Conservation (phyloP, 2,329 filamentous ascomycete genomes). For the Alternaria sp. region DNA sequence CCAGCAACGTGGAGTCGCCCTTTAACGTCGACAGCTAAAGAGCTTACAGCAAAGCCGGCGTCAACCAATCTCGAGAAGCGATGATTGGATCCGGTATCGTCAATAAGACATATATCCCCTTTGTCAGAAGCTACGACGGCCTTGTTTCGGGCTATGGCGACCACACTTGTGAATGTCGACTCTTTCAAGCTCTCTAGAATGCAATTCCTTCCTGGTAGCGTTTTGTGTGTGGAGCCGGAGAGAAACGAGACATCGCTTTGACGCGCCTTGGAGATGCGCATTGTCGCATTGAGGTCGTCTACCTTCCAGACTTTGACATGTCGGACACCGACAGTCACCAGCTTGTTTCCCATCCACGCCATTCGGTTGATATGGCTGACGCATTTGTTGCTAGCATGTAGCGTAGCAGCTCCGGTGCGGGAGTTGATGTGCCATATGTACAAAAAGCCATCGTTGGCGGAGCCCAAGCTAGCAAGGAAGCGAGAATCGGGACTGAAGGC, state of each 20-base stretch:
- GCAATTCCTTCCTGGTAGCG: slow-evolving; percentile 86
- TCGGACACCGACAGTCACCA: slow-evolving; percentile 88
- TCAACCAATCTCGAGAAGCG: slow-evolving; percentile 73
- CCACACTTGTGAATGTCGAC: slow-evolving; percentile 81
- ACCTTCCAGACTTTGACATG: slow-evolving; percentile 95
- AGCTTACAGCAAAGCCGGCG: slow-evolving; percentile 73
- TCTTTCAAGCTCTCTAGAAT: slow-evolving; percentile 84
- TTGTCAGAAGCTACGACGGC: slow-evolving; percentile 87
- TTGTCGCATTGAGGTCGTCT: slow-evolving; percentile 67
- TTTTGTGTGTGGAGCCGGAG: slow-evolving; percentile 59
- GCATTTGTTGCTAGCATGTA: slow-evolving; percentile 91
- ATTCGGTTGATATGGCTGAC: slow-evolving; percentile 87
- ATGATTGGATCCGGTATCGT: slow-evolving; percentile 77
- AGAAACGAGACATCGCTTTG: slow-evolving; percentile 57
- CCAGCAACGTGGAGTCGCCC: slow-evolving; percentile 74
- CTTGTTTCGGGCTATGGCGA: slow-evolving; percentile 74
- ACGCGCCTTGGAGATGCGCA: slow-evolving; percentile 55
- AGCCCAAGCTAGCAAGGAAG: slow-evolving; percentile 87
- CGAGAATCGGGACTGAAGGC: slow-evolving; percentile 89
- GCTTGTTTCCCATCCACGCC: slow-evolving; percentile 84
- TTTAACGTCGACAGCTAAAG: slow-evolving; percentile 68
- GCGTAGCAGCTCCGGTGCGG: slow-evolving; percentile 79
- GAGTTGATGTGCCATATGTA: slow-evolving; percentile 89
- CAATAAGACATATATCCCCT: slow-evolving; percentile 88
- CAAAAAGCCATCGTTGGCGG: slow-evolving; percentile 90